Conservation (phyloP, 1,284 basidiomycete genomes). For the Tetrapyrgos nigripes region DNA sequence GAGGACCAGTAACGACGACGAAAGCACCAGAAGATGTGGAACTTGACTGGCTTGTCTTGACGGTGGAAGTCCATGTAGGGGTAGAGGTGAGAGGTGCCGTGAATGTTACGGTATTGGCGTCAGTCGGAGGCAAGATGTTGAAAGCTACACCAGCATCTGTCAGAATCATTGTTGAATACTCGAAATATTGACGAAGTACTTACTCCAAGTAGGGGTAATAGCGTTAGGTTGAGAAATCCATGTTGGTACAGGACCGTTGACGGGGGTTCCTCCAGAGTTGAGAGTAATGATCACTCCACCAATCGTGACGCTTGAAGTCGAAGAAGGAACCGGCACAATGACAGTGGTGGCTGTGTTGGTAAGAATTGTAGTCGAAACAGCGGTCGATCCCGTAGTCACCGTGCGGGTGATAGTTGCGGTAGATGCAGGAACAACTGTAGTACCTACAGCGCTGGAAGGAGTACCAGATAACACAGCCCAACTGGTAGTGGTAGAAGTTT, state of each 20-base stretch:
- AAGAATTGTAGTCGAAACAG: not conserved
- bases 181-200: not conserved
- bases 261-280: constrained; percentile 15
- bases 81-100: constrained; percentile 18
- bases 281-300: constrained; percentile 11
- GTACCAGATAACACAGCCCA: no score
- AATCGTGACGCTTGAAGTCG: constrained; percentile 11
- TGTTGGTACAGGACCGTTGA: constrained; percentile 15
- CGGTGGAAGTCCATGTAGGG: constrained; percentile 12
- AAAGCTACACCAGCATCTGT: not conserved
- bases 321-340: constrained; percentile 8
- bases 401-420: constrained; percentile 6
- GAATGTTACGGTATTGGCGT: constrained; percentile 11
- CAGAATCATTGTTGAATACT: not conserved
- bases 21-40: constrained; percentile 14
- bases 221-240: constrained; percentile 10
- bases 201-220: constrained; percentile 18
- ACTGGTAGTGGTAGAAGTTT: constrained; percentile 10
- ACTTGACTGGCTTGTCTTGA: constrained; percentile 1
- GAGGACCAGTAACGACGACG: constrained; percentile 13
- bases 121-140: constrained; percentile 9
- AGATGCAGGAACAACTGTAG: constrained; percentile 2
- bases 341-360: constrained; percentile 16
- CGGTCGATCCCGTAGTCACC: no score
- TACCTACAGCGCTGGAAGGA: no score